These are phyloP conservation scores for Breviolum minutum DNA, from an alignment of 73 alveolate genomes.

Conservation along the genomic window DNA sequence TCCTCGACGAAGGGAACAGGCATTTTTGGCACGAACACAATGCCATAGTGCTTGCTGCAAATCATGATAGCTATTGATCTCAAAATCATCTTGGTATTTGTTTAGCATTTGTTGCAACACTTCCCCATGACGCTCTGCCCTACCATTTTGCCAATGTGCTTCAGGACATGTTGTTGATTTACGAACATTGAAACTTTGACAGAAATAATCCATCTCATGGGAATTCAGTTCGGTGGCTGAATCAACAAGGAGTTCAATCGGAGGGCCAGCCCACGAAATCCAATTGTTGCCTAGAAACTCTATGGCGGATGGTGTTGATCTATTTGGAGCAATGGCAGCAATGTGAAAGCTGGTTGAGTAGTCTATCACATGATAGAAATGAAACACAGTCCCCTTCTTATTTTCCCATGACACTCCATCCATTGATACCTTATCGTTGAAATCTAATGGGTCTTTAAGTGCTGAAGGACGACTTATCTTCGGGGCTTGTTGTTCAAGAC, in stretches of 20 bases:
- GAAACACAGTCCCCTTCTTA: background rate
- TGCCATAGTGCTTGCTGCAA: background rate
- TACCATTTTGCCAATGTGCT: background rate
- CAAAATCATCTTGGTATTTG: background rate
- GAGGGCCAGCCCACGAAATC: background rate
- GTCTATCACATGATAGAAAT: background rate
- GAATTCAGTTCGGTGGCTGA: background rate
- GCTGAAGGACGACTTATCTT: background rate
- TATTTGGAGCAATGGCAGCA: background rate
- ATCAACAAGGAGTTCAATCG: background rate
- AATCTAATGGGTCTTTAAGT: background rate
- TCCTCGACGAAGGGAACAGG: background rate
- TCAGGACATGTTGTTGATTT: background rate
- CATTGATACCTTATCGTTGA: background rate
- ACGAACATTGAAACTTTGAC: background rate
- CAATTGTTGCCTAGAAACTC: background rate
- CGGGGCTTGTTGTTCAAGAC: background rate
- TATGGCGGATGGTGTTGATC: background rate
- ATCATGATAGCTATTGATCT: background rate
- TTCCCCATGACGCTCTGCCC: background rate
- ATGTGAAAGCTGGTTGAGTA: background rate
- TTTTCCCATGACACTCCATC: background rate
- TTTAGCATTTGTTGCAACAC: background rate
- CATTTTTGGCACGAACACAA: too few species aligned
- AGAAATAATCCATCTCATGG: background rate